Evolutionary conservation across 805 yeast genomes (phyloP), one percentile per base, ranked within the genome.

Genomic region (Teunomyces panamensis): DNA sequence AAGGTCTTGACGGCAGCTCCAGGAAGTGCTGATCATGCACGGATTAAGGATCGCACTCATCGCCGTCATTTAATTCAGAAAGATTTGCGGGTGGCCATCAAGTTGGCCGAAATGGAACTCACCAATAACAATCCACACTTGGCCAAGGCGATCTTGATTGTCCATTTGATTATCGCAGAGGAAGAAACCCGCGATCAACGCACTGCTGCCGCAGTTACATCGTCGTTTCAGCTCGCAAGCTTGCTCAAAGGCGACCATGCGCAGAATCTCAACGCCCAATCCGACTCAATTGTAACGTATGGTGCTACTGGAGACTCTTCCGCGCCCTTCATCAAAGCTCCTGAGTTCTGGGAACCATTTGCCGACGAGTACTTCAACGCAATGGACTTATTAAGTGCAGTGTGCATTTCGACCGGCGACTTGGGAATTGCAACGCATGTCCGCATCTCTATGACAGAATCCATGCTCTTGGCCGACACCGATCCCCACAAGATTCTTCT

Each of bases 311-410:
- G 24, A 4, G 24, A 20, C 24, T 1, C 4, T 20, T 20, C 24
- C 24, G 5, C 24, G 4, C 24, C 24, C 6, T 20, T 55, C 3
- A 43, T 66, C 56, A 69, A 57, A 45, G 68, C 73, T 58, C 78
- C 73, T 34, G 77, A 74, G 43, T 79, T 81, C 1, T 85, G 88
- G 87, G 83, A 79, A 46, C 86, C 85, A 3, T 90, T 87, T 62
- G 72, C 83, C 32, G 88, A 85, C 48, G 96, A 89, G 56, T 78
- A 86, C 52, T 84, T 90, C 62, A 81, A 83, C 47, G 85, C 89
- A 1, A 75, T 92, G 64, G 96, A 90, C 56, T 59, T 88, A 48
- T 79, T 84, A 54, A 82, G 87, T 3, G 89, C 94, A 2, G 70
- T 83, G 34, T 84, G 87, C 51, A 65, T 89, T 47, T 76, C 85